Conservation (phyloP, 768 basidiomycete genomes). For the Trametopsis cervina region DNA sequence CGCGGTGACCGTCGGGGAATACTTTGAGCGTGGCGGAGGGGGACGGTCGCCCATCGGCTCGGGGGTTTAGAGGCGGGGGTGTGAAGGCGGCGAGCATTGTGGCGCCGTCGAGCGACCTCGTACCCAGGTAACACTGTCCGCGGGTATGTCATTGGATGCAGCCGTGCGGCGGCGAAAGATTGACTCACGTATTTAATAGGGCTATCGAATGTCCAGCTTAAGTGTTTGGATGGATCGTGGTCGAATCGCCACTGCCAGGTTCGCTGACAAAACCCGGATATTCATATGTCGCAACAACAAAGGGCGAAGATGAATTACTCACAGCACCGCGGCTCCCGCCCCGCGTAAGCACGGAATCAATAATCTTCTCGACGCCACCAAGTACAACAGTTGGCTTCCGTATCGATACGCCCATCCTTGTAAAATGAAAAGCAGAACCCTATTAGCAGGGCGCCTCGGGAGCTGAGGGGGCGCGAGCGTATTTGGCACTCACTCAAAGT, state of each 20-base stretch:
- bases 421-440: too few relatives aligned
- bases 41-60: constrained; percentile 6
- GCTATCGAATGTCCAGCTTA: constrained; percentile 18
- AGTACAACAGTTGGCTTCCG: constrained; percentile 15
- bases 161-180: background rate
- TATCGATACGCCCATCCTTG: constrained; percentile 20
- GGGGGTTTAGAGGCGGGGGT: constrained; percentile 9
- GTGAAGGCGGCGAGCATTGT: constrained; percentile 16
- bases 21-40: constrained; percentile 19
- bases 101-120: constrained; percentile 1
- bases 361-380: constrained; percentile 13
- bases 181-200: constrained; percentile 19
- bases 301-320: constrained; percentile 1
- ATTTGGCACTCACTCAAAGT: constrained; percentile 36
- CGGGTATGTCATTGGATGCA: background rate
- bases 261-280: constrained; percentile 11
- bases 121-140: constrained; percentile 15
- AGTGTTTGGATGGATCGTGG: constrained; percentile 5
- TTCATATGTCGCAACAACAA: background rate
- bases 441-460: background rate
- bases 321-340: constrained; percentile 13
- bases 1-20: constrained; percentile 20
- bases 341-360: constrained; percentile 15
- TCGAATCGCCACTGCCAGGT: constrained; percentile 20
- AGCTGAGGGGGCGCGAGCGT: background rate